Conservation (phyloP, 140 eudicot species). For the Flaveria floridana region DNA sequence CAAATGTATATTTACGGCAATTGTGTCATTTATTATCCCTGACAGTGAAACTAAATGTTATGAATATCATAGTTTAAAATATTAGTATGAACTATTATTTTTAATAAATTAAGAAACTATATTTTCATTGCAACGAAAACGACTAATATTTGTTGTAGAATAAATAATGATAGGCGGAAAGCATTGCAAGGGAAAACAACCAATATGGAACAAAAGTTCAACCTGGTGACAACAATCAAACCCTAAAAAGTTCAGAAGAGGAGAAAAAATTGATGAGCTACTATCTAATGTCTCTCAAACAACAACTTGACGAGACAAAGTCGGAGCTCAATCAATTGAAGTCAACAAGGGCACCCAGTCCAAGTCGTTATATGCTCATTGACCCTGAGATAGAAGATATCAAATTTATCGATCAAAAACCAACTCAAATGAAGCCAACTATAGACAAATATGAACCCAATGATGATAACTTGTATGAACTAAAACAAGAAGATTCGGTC, state of each 20-base stretch:
- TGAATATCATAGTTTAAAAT: too few species aligned
- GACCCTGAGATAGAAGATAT: slow-evolving; percentile 53
- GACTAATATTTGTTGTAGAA: not conserved
- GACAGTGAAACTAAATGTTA: too few species aligned
- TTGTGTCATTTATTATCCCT: too few species aligned
- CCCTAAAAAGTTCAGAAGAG: slow-evolving; percentile 40
- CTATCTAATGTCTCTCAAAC: slow-evolving; percentile 13
- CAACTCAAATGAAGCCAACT: not conserved
- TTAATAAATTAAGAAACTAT: too few species aligned
- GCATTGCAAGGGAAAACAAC: slow-evolving; percentile 27
- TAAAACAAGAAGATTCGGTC: slow-evolving; percentile 40
- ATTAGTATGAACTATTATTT: too few species aligned
- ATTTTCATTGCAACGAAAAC: not conserved
- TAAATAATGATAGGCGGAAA: slow-evolving; percentile 39
- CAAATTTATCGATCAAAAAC: slow-evolving; percentile 49
- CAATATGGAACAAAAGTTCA: slow-evolving; percentile 28
- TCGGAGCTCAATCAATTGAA: not conserved
- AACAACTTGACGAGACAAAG: not conserved
- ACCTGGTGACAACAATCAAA: slow-evolving; percentile 50
- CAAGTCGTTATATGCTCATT: slow-evolving; percentile 5
- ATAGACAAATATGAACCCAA: not conserved
- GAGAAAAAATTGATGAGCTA: slow-evolving; percentile 55
- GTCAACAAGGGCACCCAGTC: slow-evolving; percentile 28
- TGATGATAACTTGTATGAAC: not conserved
- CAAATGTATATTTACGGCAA: too few species aligned